A percentile compares a stretch with the other conserved stretches of the same genome.
These are phyloP conservation scores for Larix sibirica DNA, from an alignment of 83 land plant species.

Conservation along the genomic window DNA sequence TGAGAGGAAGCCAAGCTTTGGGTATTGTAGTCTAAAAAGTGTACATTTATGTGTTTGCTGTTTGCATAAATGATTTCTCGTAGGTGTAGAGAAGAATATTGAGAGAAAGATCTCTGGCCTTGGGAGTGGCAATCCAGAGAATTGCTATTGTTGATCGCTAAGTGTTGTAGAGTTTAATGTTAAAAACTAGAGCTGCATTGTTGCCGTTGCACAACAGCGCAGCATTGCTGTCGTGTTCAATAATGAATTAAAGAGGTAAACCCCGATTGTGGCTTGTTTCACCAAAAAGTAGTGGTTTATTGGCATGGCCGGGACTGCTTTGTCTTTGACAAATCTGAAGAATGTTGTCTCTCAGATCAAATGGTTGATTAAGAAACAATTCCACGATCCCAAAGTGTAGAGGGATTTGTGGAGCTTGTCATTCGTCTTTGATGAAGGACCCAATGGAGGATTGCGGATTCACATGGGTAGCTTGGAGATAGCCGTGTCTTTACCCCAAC, in stretches of 20 bases:
- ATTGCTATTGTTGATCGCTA: too few relatives aligned
- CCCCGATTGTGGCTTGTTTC: slow-evolving; percentile 81
- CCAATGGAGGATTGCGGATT: slow-evolving; percentile 65
- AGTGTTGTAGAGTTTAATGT: slow-evolving; percentile 92
- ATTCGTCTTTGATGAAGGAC: slow-evolving; percentile 56
- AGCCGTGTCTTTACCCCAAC: slow-evolving; percentile 57
- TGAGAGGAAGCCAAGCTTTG: too few relatives aligned
- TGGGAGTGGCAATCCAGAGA: too few relatives aligned
- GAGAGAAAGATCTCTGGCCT: too few relatives aligned
- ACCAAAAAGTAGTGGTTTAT: slow-evolving; percentile 83
- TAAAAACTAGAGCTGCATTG: slow-evolving; percentile 91
- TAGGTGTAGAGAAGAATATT: too few relatives aligned
- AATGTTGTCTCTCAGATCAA: slow-evolving; percentile 84
- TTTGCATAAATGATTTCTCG: too few relatives aligned
- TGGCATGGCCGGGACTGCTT: slow-evolving; percentile 76
- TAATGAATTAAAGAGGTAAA: slow-evolving; percentile 93
- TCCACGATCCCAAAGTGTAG: slow-evolving; percentile 61
- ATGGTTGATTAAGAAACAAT: slow-evolving; percentile 66
- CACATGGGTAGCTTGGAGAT: slow-evolving; percentile 61
- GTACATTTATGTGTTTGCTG: too few relatives aligned
- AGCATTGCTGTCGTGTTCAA: slow-evolving; percentile 91
- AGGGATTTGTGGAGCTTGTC: slow-evolving; percentile 55
- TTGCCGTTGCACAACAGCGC: slow-evolving; percentile 76
- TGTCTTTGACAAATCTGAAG: slow-evolving; percentile 71
- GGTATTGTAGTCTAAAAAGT: too few relatives aligned